A percentile compares a stretch with the other conserved stretches of the same genome.
Evolutionary conservation across 140 eudicot species (phyloP).

Genomic region (Oenanthe javanica): DNA sequence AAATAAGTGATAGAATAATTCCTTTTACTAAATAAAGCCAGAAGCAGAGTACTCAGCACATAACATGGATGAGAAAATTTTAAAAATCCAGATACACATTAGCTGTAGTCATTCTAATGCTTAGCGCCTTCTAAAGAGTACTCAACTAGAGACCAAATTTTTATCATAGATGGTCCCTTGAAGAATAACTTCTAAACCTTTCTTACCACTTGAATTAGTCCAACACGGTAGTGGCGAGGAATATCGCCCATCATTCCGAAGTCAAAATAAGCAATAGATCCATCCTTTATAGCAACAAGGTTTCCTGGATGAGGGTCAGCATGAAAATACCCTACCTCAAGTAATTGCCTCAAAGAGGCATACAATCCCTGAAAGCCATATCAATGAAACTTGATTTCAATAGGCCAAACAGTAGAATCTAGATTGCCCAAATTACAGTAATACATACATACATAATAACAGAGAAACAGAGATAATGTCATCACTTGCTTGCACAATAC

Average conservation of each 20-base stretch:
- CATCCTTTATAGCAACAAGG: constrained; percentile 77
- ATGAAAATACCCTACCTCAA: constrained; percentile 93
- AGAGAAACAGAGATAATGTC: not conserved
- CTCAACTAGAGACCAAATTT: not conserved
- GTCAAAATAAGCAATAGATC: constrained; percentile 92
- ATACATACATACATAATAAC: not conserved
- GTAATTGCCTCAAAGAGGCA: constrained; percentile 86
- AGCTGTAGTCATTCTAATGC: not conserved
- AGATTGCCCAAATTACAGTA: not conserved
- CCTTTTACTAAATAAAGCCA: not conserved
- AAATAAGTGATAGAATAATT: too few relatives aligned
- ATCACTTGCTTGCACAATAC: constrained; percentile 21
- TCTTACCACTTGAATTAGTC: constrained; percentile 90
- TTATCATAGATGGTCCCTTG: not conserved
- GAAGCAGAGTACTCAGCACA: not conserved
- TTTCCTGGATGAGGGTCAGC: constrained; percentile 99
- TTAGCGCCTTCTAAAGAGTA: not conserved
- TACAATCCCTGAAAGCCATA: constrained; percentile 58
- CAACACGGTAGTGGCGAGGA: constrained; percentile 96
- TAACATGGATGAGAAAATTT: not conserved
- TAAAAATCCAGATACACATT: not conserved
- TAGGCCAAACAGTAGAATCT: not conserved
- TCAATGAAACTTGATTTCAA: not conserved
- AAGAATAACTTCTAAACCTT: constrained; percentile 5
- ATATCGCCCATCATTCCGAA: constrained; percentile 99